A percentile compares a stretch with the other conserved stretches of the same genome.
Evolutionary conservation across 495 filamentous ascomycete species (phyloP).

Genomic region (Penicillium chermesinum): DNA sequence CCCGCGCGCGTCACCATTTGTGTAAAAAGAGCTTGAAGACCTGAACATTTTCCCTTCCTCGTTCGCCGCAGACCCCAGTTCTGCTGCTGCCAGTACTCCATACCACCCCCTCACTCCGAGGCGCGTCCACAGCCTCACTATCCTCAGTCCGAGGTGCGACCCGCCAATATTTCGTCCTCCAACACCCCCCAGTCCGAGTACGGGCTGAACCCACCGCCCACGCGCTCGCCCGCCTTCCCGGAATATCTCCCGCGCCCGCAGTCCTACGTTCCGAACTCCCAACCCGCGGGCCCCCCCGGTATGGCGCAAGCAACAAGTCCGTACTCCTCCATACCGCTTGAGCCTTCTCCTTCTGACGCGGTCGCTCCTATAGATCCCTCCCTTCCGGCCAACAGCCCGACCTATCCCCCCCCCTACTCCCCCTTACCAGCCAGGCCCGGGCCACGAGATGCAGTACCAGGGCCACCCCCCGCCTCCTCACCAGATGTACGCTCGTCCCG

Average conservation of each 20-base stretch:
- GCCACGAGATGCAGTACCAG: constrained; percentile 74
- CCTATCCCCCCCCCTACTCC: constrained; percentile 79
- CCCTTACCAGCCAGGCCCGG: constrained; percentile 70
- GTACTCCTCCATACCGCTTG: constrained; percentile 61
- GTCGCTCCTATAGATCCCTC: constrained; percentile 98
- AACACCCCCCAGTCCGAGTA: constrained; percentile 88
- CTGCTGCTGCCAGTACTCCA: constrained; percentile 61
- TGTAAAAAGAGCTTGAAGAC: neutral
- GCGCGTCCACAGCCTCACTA: constrained; percentile 45
- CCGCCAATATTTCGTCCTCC: constrained; percentile 58
- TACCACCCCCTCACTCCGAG: constrained; percentile 43
- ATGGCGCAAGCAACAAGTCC: constrained; percentile 98
- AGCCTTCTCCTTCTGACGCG: constrained; percentile 82
- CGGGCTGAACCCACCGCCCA: constrained; percentile 65
- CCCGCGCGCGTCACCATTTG: neutral
- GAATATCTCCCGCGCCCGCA: constrained; percentile 65
- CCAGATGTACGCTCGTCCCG: constrained; percentile 72
- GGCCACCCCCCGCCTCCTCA: constrained; percentile 53
- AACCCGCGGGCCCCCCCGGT: constrained; percentile 71
- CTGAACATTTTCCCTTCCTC: constrained; percentile 56
- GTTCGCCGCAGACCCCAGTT: constrained; percentile 76
- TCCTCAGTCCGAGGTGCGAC: constrained; percentile 71
- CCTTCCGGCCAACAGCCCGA: constrained; percentile 86
- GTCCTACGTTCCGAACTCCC: constrained; percentile 67
- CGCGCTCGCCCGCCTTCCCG: constrained; percentile 73